A percentile compares a stretch with the other conserved stretches of the same genome.
These are phyloP conservation scores for Cercospora zeae-maydis DNA, from an alignment of 2,329 filamentous ascomycete species.

Conservation along the genomic window DNA sequence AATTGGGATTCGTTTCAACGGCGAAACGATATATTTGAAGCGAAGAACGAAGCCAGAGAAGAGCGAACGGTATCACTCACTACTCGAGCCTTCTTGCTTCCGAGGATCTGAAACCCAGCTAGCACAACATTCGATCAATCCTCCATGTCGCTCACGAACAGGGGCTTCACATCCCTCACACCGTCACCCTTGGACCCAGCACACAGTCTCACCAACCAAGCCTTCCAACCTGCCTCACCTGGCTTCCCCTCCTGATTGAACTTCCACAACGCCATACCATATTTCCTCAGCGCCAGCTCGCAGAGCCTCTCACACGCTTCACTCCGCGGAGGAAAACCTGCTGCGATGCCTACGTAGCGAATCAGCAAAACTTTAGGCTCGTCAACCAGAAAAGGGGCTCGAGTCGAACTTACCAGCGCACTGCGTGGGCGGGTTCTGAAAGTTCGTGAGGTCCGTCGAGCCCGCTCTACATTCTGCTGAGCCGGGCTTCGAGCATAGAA, in stretches of 20 bases:
- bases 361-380: neutral
- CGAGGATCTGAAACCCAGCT: neutral
- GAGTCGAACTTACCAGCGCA: slow-evolving; percentile 16
- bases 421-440: slow-evolving; percentile 18
- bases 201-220: neutral
- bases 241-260: neutral
- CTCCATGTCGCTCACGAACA: neutral
- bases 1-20: no score
- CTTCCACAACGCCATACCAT: slow-evolving; percentile 4
- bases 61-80: neutral
- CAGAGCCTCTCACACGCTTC: neutral
- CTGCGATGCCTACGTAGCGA: slow-evolving; percentile 1
- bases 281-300: slow-evolving; percentile 6
- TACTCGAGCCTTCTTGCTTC: neutral
- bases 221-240: neutral
- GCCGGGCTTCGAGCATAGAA: slow-evolving; percentile 17
- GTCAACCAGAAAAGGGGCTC: neutral
- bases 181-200: neutral
- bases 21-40: no score
- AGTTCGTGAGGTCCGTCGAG: slow-evolving; percentile 4
- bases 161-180: neutral
- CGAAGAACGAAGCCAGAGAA: no score
- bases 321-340: neutral
- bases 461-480: slow-evolving; percentile 10
- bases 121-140: neutral